phyloP scores from a whole-genome alignment of 169 alveolate genomes.

The Eimeria necatrix region DNA sequence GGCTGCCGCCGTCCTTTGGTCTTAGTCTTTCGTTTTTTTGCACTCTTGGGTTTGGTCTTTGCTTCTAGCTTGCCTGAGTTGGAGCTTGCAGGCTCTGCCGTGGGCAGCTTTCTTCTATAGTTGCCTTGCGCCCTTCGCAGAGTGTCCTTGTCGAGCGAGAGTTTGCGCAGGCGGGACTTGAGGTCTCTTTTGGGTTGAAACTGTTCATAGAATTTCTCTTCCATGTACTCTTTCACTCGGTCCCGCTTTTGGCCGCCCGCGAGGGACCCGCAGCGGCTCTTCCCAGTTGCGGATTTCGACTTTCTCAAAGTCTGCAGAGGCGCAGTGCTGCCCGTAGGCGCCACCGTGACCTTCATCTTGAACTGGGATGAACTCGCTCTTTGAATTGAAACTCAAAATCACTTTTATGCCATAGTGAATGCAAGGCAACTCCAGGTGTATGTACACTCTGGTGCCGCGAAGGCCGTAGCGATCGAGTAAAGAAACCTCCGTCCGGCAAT shows the following conservation, averaged over 20 bases:
- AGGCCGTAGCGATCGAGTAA: not conserved
- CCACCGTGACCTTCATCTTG: not conserved
- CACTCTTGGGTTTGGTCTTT: not conserved
- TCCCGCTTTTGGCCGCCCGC: not conserved
- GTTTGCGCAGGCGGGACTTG: constrained; percentile 16
- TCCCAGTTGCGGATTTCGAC: not conserved
- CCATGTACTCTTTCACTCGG: constrained; percentile 62
- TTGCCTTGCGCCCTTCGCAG: not conserved
- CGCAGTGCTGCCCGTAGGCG: not conserved
- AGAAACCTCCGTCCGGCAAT: not conserved
- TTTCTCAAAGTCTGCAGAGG: constrained; percentile 40
- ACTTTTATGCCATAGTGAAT: not conserved
- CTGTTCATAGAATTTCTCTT: constrained; percentile 69
- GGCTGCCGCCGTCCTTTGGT: not conserved
- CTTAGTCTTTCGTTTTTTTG: not conserved
- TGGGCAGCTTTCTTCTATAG: not conserved
- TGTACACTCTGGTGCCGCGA: not conserved
- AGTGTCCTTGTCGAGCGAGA: constrained; percentile 18
- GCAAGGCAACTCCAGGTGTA: not conserved
- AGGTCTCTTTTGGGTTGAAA: constrained; percentile 42
- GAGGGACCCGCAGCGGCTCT: not conserved
- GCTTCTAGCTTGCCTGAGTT: not conserved
- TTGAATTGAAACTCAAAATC: not conserved
- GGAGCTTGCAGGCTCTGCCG: not conserved
- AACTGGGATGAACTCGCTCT: not conserved